Conservation (phyloP, 176 grass and related monocot genomes). For the Pontederia paniculata region DNA sequence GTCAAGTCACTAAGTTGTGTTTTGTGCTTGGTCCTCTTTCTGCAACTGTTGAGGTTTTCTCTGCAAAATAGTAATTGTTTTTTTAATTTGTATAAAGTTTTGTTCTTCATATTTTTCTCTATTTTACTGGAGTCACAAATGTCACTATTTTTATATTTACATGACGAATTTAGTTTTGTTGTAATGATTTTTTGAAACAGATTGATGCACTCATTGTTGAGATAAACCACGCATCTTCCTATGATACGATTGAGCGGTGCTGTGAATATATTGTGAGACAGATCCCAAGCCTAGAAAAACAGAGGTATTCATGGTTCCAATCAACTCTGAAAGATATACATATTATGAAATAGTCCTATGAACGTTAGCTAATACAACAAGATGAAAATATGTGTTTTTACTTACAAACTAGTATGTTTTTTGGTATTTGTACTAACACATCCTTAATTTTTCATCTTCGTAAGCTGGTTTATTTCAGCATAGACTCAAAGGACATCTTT, state of each 20-base stretch:
- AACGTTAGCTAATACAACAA: no score
- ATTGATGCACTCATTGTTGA: constrained; percentile 22
- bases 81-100: not conserved
- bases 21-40: no score
- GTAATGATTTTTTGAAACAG: constrained; percentile 5
- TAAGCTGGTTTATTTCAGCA: no score
- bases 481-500: no score
- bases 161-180: not conserved
- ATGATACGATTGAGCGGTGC: constrained; percentile 17
- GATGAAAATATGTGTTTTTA: no score
- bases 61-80: no score
- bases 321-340: not conserved
- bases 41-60: no score
- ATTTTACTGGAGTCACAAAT: not conserved
- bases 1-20: no score
- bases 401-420: no score
- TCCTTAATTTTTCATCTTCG: no score
- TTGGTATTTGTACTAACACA: no score
- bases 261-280: constrained; percentile 15
- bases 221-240: constrained; percentile 19
- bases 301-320: constrained; percentile 11
- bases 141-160: not conserved
- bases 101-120: not conserved
- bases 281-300: constrained; percentile 12
- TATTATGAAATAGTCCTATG: no score